Evolutionary conservation across 2,329 filamentous ascomycete genomes (phyloP).

Genomic region (Hypoxylon sp.): DNA sequence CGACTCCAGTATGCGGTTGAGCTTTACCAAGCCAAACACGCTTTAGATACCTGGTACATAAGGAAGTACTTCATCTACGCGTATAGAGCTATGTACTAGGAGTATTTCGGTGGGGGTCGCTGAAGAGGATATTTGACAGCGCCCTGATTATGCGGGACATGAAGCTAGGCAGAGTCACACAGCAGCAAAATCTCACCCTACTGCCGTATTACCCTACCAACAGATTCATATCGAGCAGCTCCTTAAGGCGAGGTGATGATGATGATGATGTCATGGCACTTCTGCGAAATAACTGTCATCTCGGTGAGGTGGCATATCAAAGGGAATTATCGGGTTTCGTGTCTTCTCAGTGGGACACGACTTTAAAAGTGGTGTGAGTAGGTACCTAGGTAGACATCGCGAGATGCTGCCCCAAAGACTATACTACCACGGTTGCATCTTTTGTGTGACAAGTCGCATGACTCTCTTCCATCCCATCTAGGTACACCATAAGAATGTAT

Average conservation of each 20-base stretch:
- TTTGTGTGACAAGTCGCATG: slow-evolving; percentile 17
- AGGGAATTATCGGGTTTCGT: slow-evolving; percentile 1
- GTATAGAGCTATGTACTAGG: too few relatives aligned
- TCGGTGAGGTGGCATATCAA: slow-evolving; percentile 1
- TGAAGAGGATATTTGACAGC: too few relatives aligned
- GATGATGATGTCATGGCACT: slow-evolving; percentile 27
- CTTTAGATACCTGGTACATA: too few relatives aligned
- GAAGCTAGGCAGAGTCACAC: slow-evolving; percentile 4
- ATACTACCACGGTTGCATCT: slow-evolving; percentile 12
- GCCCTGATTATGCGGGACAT: slow-evolving; percentile 3
- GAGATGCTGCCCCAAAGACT: slow-evolving; percentile 2
- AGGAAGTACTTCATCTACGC: too few relatives aligned
- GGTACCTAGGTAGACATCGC: too few relatives aligned
- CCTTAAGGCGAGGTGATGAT: slow-evolving; percentile 2
- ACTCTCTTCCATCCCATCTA: background rate
- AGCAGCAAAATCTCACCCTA: slow-evolving; percentile 7
- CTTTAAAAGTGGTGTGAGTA: slow-evolving; percentile 2
- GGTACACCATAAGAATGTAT: slow-evolving; percentile 1
- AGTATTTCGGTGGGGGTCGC: too few relatives aligned
- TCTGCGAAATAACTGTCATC: slow-evolving; percentile 9
- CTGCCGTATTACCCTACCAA: slow-evolving; percentile 2
- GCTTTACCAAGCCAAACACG: too few relatives aligned
- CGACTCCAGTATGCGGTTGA: too few relatives aligned
- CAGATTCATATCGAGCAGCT: slow-evolving; percentile 1
- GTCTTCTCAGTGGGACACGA: slow-evolving; percentile 1